phyloP scores from a whole-genome alignment of 176 grass and related monocot genomes.

The Carex kokanica region DNA sequence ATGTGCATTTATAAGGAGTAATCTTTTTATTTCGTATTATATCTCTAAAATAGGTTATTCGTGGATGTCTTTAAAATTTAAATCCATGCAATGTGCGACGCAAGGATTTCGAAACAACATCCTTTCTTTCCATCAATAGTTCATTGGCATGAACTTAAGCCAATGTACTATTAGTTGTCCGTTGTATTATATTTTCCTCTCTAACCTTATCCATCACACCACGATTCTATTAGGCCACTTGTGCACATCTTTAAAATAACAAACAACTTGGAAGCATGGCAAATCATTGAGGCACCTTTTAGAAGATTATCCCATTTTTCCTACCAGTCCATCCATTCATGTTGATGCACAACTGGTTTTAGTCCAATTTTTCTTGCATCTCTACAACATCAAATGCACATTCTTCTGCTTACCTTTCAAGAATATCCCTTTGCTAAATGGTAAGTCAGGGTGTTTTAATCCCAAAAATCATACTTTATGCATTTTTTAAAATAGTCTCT shows the following conservation, averaged over 20 bases:
- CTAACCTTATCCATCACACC: neutral
- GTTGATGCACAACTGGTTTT: neutral
- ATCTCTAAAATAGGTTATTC: neutral
- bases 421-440: neutral
- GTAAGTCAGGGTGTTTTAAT: neutral
- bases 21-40: neutral
- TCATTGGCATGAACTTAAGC: neutral
- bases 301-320: neutral
- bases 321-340: neutral
- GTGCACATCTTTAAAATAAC: neutral
- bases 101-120: neutral
- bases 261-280: neutral
- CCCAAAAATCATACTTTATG: neutral
- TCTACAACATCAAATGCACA: neutral
- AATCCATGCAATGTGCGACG: neutral
- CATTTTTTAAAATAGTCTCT: neutral
- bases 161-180: neutral
- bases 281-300: neutral
- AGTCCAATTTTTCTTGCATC: neutral
- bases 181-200: slow-evolving; percentile 1
- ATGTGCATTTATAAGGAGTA: neutral
- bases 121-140: neutral
- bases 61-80: neutral
- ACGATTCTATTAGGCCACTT: neutral
- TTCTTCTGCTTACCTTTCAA: neutral